A percentile compares a stretch with the other conserved stretches of the same genome.
Conservation (phyloP, 2,329 filamentous ascomycete genomes). For the Microsporum canis region DNA sequence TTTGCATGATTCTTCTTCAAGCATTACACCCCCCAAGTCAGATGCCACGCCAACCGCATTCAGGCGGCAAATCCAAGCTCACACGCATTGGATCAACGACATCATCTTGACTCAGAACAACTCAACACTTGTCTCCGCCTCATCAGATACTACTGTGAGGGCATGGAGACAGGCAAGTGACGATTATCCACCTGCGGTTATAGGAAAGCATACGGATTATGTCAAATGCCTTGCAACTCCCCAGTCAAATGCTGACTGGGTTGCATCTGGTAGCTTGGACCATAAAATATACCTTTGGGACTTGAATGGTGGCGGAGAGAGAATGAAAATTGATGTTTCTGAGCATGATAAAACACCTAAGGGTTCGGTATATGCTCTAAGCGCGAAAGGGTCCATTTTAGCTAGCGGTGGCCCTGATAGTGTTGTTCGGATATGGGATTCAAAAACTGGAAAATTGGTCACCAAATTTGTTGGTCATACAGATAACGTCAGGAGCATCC, state of each 20-base stretch:
- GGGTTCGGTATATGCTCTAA: conserved; percentile 87
- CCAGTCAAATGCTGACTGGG: conserved; percentile 61
- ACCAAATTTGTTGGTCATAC: conserved; percentile 97
- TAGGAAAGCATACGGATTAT: conserved; percentile 91
- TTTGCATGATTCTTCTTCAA: conserved; percentile 26
- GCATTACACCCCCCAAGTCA: conserved; percentile 17
- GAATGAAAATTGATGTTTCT: conserved; percentile 62
- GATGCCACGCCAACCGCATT: conserved; percentile 38
- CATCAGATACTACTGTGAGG: conserved; percentile 88
- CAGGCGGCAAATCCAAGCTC: conserved; percentile 59
- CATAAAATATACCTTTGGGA: conserved; percentile 92
- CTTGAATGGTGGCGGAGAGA: conserved; percentile 73
- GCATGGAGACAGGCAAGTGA: conserved; percentile 69
- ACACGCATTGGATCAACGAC: conserved; percentile 95
- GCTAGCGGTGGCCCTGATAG: conserved; percentile 92
- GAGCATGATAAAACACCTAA: conserved; percentile 75
- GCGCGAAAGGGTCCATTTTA: conserved; percentile 65
- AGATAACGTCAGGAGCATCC: conserved; percentile 81
- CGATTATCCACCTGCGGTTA: conserved; percentile 56
- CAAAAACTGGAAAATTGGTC: conserved; percentile 73
- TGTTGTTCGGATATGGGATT: conserved; percentile 84
- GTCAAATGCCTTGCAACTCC: conserved; percentile 88
- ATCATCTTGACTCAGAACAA: conserved; percentile 70
- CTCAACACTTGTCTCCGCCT: conserved; percentile 71
- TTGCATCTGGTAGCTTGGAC: conserved; percentile 87